phyloP scores from a whole-genome alignment of 805 yeast genomes.

The Sungouiozyma intestinalis region DNA sequence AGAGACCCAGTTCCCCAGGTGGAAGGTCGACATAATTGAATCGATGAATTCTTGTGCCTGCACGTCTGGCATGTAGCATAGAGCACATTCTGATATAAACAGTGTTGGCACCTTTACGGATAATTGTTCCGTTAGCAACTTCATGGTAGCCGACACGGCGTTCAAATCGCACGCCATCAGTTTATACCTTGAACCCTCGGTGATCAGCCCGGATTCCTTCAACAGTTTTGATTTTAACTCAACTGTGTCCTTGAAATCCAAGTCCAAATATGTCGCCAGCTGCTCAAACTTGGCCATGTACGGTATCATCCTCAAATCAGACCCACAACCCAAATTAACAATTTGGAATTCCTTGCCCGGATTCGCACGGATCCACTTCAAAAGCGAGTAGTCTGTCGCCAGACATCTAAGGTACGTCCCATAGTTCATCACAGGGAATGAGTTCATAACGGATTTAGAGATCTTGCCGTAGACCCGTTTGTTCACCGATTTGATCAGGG shows the following conservation, averaged over 20 bases:
- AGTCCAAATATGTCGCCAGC: slow-evolving; percentile 34
- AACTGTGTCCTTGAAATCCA: slow-evolving; percentile 41
- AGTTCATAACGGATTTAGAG: slow-evolving; percentile 16
- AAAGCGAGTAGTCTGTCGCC: slow-evolving; percentile 39
- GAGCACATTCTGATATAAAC: slow-evolving; percentile 46
- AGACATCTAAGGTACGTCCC: slow-evolving; percentile 58
- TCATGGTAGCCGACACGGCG: slow-evolving; percentile 19
- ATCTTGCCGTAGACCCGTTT: slow-evolving; percentile 16
- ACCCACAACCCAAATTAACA: slow-evolving; percentile 57
- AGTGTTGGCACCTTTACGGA: slow-evolving; percentile 34
- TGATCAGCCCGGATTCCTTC: slow-evolving; percentile 5
- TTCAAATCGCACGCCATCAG: slow-evolving; percentile 30
- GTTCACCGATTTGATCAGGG: slow-evolving; percentile 10
- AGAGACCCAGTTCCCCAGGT: slow-evolving; percentile 27
- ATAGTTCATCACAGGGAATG: slow-evolving; percentile 57
- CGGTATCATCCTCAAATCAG: slow-evolving; percentile 46
- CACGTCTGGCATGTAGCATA: slow-evolving; percentile 40
- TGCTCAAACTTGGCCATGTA: slow-evolving; percentile 22
- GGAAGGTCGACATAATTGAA: slow-evolving; percentile 23
- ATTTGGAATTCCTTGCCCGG: slow-evolving; percentile 34
- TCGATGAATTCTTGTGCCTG: slow-evolving; percentile 33
- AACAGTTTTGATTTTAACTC: slow-evolving; percentile 31
- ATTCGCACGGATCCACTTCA: slow-evolving; percentile 28
- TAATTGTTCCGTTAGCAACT: slow-evolving; percentile 1
- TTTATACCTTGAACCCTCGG: slow-evolving; percentile 17